Conservation (phyloP, 2,329 filamentous ascomycete species). For the Akanthomyces lecanii region DNA sequence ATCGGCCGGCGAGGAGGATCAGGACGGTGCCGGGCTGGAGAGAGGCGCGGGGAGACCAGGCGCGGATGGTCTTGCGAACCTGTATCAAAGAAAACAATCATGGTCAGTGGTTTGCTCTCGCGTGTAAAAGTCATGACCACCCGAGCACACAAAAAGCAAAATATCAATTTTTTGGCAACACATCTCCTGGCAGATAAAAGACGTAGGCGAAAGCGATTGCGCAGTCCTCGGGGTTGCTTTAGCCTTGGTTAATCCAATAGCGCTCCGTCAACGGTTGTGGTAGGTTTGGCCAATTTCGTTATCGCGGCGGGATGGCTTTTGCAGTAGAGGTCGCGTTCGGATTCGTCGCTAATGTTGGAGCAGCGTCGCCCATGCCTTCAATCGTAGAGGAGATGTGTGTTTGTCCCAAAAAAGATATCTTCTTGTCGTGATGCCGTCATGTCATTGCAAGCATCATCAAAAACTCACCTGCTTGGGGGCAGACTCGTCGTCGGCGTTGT, state of each 20-base stretch:
- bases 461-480: conserved; percentile 89
- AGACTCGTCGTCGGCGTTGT: conserved; percentile 88
- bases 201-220: conserved; percentile 3
- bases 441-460: conserved; percentile 12
- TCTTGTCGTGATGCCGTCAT: conserved; percentile 16
- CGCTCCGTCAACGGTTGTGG: neutral
- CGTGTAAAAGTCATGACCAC: neutral
- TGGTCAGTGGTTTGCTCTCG: conserved; percentile 5
- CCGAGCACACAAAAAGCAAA: conserved; percentile 14
- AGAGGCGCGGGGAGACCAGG: conserved; percentile 80
- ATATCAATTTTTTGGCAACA: conserved; percentile 12
- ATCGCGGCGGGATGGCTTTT: neutral
- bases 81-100: conserved; percentile 37
- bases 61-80: conserved; percentile 91
- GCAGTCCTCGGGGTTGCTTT: neutral
- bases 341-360: conserved; percentile 12
- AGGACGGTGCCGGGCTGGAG: conserved; percentile 94
- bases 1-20: conserved; percentile 98
- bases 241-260: neutral
- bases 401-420: conserved; percentile 1
- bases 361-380: conserved; percentile 6
- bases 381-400: neutral
- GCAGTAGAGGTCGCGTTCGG: neutral
- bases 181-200: neutral
- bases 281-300: neutral